Percentiles rank a stretch among this genome's conserved stretches.
Evolutionary conservation across 495 filamentous ascomycete genomes (phyloP).

Genomic region (Sordaria brevicollis): DNA sequence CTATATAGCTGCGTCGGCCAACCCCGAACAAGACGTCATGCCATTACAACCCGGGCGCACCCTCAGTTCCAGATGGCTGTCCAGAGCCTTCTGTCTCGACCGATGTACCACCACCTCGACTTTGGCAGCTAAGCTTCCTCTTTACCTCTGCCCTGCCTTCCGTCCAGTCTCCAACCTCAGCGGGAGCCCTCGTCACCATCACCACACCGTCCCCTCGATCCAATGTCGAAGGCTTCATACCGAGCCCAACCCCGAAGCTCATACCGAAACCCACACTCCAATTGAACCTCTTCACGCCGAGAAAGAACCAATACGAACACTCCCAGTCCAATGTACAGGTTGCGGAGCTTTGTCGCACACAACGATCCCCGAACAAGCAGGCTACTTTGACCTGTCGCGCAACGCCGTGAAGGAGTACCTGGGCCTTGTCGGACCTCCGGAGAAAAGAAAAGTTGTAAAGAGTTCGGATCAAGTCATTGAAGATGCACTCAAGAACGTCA

Average conservation of each 20-base stretch:
- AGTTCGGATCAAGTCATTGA: constrained; percentile 26
- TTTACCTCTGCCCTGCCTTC: constrained; percentile 36
- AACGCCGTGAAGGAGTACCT: constrained; percentile 41
- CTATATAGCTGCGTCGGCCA: not conserved
- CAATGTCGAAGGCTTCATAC: constrained; percentile 22
- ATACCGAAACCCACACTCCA: not conserved
- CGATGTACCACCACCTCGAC: constrained; percentile 13
- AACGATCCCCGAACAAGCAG: constrained; percentile 54
- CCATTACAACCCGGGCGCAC: constrained; percentile 15
- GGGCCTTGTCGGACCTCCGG: constrained; percentile 11
- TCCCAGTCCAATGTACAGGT: constrained; percentile 66
- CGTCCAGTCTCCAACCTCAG: not conserved
- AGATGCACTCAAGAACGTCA: constrained; percentile 28
- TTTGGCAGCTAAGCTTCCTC: constrained; percentile 17
- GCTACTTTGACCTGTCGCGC: constrained; percentile 58
- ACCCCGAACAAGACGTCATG: not conserved
- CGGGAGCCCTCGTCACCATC: not conserved
- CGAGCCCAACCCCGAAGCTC: constrained; percentile 5
- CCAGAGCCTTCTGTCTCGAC: constrained; percentile 30
- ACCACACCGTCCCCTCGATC: constrained; percentile 11
- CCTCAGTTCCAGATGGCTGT: constrained; percentile 27
- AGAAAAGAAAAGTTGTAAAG: constrained; percentile 11
- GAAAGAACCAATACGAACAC: constrained; percentile 4
- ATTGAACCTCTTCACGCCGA: not conserved
- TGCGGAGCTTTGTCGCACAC: constrained; percentile 83